Evolutionary conservation across 768 basidiomycete species (phyloP), one percentile per base, ranked within the genome.

Genomic region (Naganishia vishniacii): DNA sequence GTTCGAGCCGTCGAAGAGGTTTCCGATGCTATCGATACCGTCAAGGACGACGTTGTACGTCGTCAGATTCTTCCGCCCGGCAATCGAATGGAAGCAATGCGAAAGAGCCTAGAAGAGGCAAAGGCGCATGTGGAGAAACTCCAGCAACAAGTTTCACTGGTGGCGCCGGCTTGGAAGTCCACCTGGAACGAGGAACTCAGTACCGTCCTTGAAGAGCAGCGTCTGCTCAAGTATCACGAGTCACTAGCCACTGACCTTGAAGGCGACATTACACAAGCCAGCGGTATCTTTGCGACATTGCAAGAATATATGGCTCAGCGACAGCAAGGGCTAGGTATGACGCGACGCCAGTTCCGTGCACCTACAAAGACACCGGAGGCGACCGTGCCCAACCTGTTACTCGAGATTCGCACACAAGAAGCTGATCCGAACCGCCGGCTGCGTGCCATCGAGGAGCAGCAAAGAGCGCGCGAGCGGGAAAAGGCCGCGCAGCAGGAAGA

Each of bases 81-180:
- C 7, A 80, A 81, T 28, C 78, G 87, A 56, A 81, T 94, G 78
- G 85, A 84, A 73, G 79, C 79, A 40, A 83, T 93, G 75, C 83
- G 84, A 73, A 84, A 83, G 67, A 88, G 91, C 68, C 82, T 95
- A 62, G 81, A 82, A 29, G 77, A 82, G 23, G 83, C 86, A 28
- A 82, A 84, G 18, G 76, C 79, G 11, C 87, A 92, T 78, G 81
- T 97, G 46, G 82, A 85, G 66, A 86, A 84, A 71, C 80, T 98
- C 64, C 84, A 84, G 71, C 85, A 86, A 69, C 90, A 94, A 76
- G 88, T 97, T 69, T 84, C 86, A 70, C 88, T 89, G 12, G 83
- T 93, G 72, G 91, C 88, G 72, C 91, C 94, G 45, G 90, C 89
- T 83, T 99, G 94, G 94, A 89, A 93, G 81, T 91, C 93, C 82